Percentiles rank a stretch among this genome's conserved stretches.
phyloP scores from a whole-genome alignment of 768 basidiomycete genomes.

The Boletus vinaceobasis region DNA sequence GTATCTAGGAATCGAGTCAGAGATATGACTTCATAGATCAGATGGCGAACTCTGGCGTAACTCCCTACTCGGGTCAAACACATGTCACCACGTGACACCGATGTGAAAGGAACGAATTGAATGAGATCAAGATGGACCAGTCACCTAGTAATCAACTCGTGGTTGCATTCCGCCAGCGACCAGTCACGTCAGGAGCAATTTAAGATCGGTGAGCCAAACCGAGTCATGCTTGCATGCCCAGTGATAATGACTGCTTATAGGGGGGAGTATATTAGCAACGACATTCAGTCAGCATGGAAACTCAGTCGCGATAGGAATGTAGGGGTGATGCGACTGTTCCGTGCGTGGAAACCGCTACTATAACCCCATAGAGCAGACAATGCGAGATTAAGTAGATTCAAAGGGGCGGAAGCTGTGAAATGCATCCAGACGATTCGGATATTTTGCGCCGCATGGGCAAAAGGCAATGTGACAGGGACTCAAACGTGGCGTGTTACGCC shows the following conservation, averaged over 20 bases:
- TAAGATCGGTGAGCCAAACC: background rate
- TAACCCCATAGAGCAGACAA: slow-evolving; percentile 25
- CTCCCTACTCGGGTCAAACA: background rate
- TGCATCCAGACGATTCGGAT: background rate
- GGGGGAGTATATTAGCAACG: slow-evolving; percentile 6
- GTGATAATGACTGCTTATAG: background rate
- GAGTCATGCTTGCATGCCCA: slow-evolving; percentile 4
- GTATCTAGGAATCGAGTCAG: slow-evolving; percentile 2
- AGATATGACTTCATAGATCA: slow-evolving; percentile 8
- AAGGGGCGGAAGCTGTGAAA: slow-evolving; percentile 3
- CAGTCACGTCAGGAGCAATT: slow-evolving; percentile 8
- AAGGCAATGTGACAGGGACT: slow-evolving; percentile 7
- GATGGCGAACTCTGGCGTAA: background rate
- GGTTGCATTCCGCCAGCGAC: background rate
- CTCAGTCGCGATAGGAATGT: slow-evolving; percentile 13
- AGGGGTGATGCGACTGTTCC: slow-evolving; percentile 6
- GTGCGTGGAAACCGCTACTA: slow-evolving; percentile 10
- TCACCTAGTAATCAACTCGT: background rate
- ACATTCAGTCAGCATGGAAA: slow-evolving; percentile 1
- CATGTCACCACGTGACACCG: background rate
- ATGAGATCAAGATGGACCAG: slow-evolving; percentile 1
- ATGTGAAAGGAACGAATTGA: background rate
- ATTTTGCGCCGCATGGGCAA: slow-evolving; percentile 3
- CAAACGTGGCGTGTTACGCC: slow-evolving; percentile 11
- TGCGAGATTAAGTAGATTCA: slow-evolving; percentile 19